Evolutionary conservation across 306 rosid species (phyloP).

Genomic region (Parietaria judaica): DNA sequence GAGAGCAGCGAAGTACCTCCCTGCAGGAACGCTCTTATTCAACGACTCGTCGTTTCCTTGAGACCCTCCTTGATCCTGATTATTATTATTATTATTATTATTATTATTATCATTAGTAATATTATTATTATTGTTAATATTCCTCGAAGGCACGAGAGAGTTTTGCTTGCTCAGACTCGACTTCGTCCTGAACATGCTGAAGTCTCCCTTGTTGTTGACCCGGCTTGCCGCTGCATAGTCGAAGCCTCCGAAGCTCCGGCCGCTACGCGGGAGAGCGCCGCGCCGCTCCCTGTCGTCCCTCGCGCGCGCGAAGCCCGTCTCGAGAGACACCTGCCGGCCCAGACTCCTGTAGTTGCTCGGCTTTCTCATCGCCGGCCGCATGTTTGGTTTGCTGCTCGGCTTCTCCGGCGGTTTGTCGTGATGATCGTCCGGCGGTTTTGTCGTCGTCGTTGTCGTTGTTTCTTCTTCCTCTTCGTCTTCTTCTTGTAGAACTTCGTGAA

Average conservation of each 20-base stretch:
- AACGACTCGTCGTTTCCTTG: constrained; percentile 44
- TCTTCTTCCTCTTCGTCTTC: constrained; percentile 24
- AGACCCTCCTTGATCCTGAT: constrained; percentile 22
- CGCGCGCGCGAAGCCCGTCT: constrained; percentile 52
- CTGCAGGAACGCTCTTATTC: constrained; percentile 65
- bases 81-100: not conserved
- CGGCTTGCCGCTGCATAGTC: constrained; percentile 37
- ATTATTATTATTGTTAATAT: constrained; percentile 29
- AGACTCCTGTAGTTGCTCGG: constrained; percentile 25
- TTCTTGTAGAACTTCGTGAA: constrained; percentile 49
- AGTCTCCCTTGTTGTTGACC: constrained; percentile 53
- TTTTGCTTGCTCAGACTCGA: constrained; percentile 56
- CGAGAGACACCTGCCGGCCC: constrained; percentile 59
- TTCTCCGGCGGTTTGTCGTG: constrained; percentile 18
- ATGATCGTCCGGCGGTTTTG: not conserved
- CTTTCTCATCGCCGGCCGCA: constrained; percentile 23
- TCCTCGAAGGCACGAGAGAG: constrained; percentile 54
- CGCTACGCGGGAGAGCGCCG: constrained; percentile 45
- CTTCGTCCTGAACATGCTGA: constrained; percentile 63
- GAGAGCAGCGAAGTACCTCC: constrained; percentile 82
- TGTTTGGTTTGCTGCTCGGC: constrained; percentile 21
- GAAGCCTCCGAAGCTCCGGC: constrained; percentile 58
- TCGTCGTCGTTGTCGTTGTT: constrained; percentile 9
- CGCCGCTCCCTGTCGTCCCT: constrained; percentile 32
- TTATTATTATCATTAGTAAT: constrained; percentile 28